Conservation (phyloP, 2,329 filamentous ascomycete genomes). For the Neofusicoccum umdonicola region DNA sequence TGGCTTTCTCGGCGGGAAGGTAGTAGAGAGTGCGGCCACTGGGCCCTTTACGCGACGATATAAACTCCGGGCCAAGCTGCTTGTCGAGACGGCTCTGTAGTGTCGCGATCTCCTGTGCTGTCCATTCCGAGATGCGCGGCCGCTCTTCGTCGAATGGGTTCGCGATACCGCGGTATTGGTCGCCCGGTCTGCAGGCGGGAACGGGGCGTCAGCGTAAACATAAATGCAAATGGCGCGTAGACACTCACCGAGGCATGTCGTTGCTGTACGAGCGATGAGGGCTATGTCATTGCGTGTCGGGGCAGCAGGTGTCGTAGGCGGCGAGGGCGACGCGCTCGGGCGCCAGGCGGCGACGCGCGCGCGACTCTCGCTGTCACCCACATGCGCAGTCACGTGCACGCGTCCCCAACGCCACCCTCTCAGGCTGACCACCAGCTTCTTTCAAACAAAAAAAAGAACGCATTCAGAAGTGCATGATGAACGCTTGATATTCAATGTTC, state of each 20-base stretch:
- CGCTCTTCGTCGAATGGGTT: slow-evolving; percentile 84
- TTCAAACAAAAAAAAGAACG: too few relatives aligned
- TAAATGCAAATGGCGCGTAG: neutral
- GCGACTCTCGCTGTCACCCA: neutral
- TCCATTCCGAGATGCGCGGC: slow-evolving; percentile 73
- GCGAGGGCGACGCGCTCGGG: neutral
- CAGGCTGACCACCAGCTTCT: neutral
- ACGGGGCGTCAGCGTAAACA: slow-evolving; percentile 22
- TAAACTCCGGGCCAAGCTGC: slow-evolving; percentile 92
- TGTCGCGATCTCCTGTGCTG: slow-evolving; percentile 84
- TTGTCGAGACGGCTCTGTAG: slow-evolving; percentile 84
- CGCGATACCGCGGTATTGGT: slow-evolving; percentile 39
- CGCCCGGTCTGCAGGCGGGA: slow-evolving; percentile 31
- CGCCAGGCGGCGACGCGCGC: slow-evolving; percentile 6
- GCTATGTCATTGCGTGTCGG: slow-evolving; percentile 3
- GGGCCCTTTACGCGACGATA: slow-evolving; percentile 80
- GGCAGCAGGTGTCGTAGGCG: neutral
- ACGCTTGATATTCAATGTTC: too few relatives aligned
- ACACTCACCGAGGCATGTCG: slow-evolving; percentile 8
- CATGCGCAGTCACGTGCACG: neutral
- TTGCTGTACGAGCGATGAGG: neutral
- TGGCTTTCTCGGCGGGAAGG: slow-evolving; percentile 93
- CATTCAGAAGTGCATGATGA: too few relatives aligned
- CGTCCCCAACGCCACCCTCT: neutral
- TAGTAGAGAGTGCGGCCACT: slow-evolving; percentile 88